Evolutionary conservation across 805 yeast genomes (phyloP).

Genomic region (Kodamaea fukazawae): DNA sequence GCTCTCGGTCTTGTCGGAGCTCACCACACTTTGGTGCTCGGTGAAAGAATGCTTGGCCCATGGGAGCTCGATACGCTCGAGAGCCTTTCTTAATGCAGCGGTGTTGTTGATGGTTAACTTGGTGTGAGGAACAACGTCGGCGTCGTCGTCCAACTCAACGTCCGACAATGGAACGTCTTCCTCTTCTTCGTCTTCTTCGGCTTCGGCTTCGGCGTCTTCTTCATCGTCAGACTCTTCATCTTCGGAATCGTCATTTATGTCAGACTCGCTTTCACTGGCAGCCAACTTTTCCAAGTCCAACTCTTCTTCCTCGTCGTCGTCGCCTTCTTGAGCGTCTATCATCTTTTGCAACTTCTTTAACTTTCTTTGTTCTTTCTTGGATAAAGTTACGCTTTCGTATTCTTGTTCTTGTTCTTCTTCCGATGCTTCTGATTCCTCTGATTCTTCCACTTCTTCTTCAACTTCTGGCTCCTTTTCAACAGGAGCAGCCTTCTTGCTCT

Average conservation of each 20-base stretch:
- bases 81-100: constrained; percentile 73
- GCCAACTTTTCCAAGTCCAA: constrained; percentile 55
- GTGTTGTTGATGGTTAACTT: constrained; percentile 84
- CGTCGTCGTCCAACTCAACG: constrained; percentile 90
- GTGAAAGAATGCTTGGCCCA: constrained; percentile 67
- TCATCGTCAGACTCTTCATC: constrained; percentile 45
- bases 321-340: constrained; percentile 22
- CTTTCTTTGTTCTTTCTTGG: constrained; percentile 63
- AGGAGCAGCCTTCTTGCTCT: constrained; percentile 17
- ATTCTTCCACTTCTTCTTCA: constrained; percentile 11
- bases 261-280: constrained; percentile 52
- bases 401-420: constrained; percentile 27
- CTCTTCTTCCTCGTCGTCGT: constrained; percentile 38
- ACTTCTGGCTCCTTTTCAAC: constrained; percentile 9
- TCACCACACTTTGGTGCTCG: constrained; percentile 77
- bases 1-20: constrained; percentile 57
- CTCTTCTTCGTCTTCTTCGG: constrained; percentile 59
- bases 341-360: constrained; percentile 48
- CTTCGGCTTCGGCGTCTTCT: constrained; percentile 62
- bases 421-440: constrained; percentile 15
- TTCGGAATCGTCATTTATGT: constrained; percentile 30
- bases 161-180: constrained; percentile 88
- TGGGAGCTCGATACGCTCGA: constrained; percentile 65
- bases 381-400: constrained; percentile 50
- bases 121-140: constrained; percentile 89